Evolutionary conservation across 176 grass and related monocot species (phyloP), one percentile per base, ranked within the genome.

Genomic region (Paspalum vaginatum): DNA sequence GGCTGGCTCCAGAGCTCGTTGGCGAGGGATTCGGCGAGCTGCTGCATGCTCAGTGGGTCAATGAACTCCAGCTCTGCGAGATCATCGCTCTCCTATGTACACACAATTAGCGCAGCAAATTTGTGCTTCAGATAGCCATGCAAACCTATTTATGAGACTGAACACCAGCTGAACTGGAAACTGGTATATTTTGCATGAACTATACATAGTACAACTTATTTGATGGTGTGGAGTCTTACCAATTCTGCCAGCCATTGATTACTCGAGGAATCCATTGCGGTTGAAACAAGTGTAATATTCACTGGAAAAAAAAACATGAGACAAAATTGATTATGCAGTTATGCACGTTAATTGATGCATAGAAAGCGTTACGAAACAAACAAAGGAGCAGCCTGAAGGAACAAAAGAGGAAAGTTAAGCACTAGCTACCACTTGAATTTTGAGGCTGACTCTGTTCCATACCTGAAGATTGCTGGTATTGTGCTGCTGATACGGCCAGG

Each of bases 41-140:
- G 74, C 82, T 84, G 42, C 82, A 84, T 77, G 82, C 26, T 77
- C 20, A 84, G 63, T 0, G 51, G 63, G 53, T 77, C 64, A 2
- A 84, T 39, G 10, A 69, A 68, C 2, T 84, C 82, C 6, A 76
- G 25, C 61, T 68, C 81, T n/a, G 49, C 50, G 2, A 40, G 14
- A 2, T 77, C 73, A 1, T 69, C 64, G 14, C 26, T 77, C 49
- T 84, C 73, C 82, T 77, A n/a, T n/a, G n/a, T n/a, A 10, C 64
- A 68, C 12, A 2, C 5, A 38, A 9, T 17, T 9, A 56, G 32
- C 32, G 3, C 32, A 32, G 32, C 32, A 32, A 32, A 32, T 32
- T 32, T 32, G 1, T 32, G 32, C 32, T 32, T 32, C 32, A 32
- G 32, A 32, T 32, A 32, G 32, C 32, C 32, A 32, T n/a, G n/a